A percentile compares a stretch with the other conserved stretches of the same genome.
These are phyloP conservation scores for Xylaria hypoxylon DNA, from an alignment of 2,329 filamentous ascomycete species.

Conservation along the genomic window DNA sequence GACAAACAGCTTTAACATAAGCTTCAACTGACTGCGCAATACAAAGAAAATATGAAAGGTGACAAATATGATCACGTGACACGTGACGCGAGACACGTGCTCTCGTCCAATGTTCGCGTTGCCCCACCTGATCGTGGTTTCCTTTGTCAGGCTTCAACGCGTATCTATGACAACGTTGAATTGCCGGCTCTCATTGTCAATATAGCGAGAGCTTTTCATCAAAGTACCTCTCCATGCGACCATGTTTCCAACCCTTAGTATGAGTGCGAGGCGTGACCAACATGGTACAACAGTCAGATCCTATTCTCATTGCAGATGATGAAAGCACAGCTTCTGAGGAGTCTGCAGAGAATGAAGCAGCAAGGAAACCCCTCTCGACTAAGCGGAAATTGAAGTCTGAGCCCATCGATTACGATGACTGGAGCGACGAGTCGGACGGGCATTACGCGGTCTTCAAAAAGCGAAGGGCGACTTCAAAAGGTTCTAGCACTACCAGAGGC, in stretches of 20 bases:
- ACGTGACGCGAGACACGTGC: conserved; percentile 9
- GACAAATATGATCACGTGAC: conserved; percentile 12
- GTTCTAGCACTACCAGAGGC: conserved; percentile 32
- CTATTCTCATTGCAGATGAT: conserved; percentile 46
- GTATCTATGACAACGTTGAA: conserved; percentile 9
- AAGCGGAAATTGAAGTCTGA: conserved; percentile 45
- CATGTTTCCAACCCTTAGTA: conserved; percentile 35
- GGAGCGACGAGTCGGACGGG: conserved; percentile 48
- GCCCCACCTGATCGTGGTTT: conserved; percentile 9
- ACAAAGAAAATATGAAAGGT: neutral
- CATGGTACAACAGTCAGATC: conserved; percentile 39
- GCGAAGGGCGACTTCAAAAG: conserved; percentile 39
- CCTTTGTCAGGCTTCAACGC: neutral
- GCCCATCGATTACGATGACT: conserved; percentile 39
- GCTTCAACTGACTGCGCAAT: neutral
- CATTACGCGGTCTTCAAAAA: conserved; percentile 42
- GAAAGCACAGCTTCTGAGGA: conserved; percentile 44
- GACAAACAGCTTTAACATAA: too few species aligned
- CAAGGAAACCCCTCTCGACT: conserved; percentile 17
- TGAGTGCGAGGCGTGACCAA: conserved; percentile 17
- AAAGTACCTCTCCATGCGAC: conserved; percentile 9
- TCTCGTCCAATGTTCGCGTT: conserved; percentile 11
- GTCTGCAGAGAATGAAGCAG: conserved; percentile 29
- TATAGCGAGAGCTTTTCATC: neutral
- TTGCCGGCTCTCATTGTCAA: neutral